Percentiles rank a stretch among this genome's conserved stretches.
Conservation (phyloP, 371 early-diverging fungal species). For the Blakeslea trispora region DNA sequence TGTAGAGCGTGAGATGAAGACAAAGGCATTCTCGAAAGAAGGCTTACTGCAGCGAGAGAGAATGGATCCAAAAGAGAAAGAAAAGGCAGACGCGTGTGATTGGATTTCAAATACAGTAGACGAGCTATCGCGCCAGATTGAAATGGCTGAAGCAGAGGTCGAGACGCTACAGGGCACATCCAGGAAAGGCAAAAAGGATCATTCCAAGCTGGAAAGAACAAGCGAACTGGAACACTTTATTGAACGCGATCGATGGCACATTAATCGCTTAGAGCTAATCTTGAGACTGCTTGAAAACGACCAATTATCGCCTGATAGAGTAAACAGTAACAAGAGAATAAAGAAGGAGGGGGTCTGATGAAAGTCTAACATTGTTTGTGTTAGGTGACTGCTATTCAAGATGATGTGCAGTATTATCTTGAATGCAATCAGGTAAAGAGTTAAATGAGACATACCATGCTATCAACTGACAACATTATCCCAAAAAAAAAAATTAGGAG, state of each 20-base stretch:
- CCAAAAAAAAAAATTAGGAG: slow-evolving; percentile 41
- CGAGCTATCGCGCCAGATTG: slow-evolving; percentile 83
- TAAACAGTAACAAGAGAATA: neutral
- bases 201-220: slow-evolving; percentile 75
- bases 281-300: slow-evolving; percentile 92
- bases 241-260: slow-evolving; percentile 92
- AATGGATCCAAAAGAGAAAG: slow-evolving; percentile 93
- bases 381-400: slow-evolving; percentile 40
- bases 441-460: no score
- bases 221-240: slow-evolving; percentile 70
- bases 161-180: slow-evolving; percentile 77
- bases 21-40: slow-evolving; percentile 96
- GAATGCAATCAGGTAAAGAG: slow-evolving; percentile 77
- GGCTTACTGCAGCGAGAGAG: slow-evolving; percentile 82
- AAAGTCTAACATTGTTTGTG: neutral
- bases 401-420: slow-evolving; percentile 89
- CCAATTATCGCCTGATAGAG: slow-evolving; percentile 71
- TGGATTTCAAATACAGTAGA: slow-evolving; percentile 89
- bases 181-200: slow-evolving; percentile 80
- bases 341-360: no score
- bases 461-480: no score
- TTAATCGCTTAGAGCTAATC: slow-evolving; percentile 85
- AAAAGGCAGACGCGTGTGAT: slow-evolving; percentile 79
- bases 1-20: slow-evolving; percentile 97
- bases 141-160: slow-evolving; percentile 86